Conservation (phyloP, 768 basidiomycete genomes). For the Podaxis pistillaris region DNA sequence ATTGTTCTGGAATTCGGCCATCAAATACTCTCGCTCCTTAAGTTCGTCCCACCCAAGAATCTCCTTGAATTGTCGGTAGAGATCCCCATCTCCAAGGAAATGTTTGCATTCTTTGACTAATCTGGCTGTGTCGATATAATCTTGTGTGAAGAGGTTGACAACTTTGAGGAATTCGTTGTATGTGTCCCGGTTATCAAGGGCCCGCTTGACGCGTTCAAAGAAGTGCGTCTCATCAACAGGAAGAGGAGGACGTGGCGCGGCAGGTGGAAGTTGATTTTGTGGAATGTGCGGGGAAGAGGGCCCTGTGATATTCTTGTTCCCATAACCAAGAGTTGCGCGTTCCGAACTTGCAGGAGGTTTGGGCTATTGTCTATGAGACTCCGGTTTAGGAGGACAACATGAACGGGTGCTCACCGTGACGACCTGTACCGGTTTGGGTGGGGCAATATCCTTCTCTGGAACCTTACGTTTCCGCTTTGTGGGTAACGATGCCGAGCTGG, state of each 20-base stretch:
- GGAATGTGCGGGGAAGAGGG: constrained; percentile 33
- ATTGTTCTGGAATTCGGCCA: constrained; percentile 47
- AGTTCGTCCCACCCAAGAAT: constrained; percentile 87
- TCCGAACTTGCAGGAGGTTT: constrained; percentile 11
- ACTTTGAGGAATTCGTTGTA: constrained; percentile 96
- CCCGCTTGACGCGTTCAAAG: constrained; percentile 86
- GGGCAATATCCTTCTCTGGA: constrained; percentile 32
- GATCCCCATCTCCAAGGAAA: constrained; percentile 75
- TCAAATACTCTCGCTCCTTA: constrained; percentile 55
- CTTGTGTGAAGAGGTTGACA: constrained; percentile 92
- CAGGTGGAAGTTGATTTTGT: constrained; percentile 27
- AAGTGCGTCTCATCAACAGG: constrained; percentile 64
- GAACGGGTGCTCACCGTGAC: constrained; percentile 1
- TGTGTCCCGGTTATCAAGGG: constrained; percentile 68
- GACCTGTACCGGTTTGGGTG: constrained; percentile 22
- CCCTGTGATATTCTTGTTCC: constrained; percentile 15
- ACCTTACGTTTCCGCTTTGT: constrained; percentile 71
- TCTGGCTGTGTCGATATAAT: constrained; percentile 83
- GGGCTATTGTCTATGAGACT: constrained; percentile 20
- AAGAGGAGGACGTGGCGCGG: constrained; percentile 25
- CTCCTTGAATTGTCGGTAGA: constrained; percentile 79
- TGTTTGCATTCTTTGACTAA: constrained; percentile 78
- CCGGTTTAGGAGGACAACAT: background rate
- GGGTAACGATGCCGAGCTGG: constrained; percentile 40
- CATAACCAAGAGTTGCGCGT: constrained; percentile 12